Conservation (phyloP, 257 asterid genomes). For the Nicotiana sylvestris region DNA sequence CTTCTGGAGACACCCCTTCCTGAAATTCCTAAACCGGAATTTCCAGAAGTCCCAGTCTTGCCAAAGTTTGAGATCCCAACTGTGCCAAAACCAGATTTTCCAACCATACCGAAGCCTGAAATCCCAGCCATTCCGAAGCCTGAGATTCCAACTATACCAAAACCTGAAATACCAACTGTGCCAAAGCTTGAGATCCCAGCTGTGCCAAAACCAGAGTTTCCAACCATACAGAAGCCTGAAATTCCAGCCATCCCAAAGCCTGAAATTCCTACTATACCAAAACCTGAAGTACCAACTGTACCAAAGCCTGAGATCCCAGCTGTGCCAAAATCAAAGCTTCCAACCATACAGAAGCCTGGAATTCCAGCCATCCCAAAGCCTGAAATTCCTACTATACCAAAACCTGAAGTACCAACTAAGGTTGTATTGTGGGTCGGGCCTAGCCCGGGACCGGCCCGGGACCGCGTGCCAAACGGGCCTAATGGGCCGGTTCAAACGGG, state of each 20-base stretch:
- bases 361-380: neutral
- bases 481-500: no score
- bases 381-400: neutral
- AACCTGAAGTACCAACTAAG: neutral
- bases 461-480: no score
- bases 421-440: no score
- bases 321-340: no score
- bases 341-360: neutral
- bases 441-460: no score
- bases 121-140: neutral
- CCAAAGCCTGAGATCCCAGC: neutral
- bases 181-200: conserved; percentile 20
- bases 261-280: neutral
- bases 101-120: neutral
- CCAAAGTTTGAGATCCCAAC: neutral
- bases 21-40: neutral
- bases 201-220: conserved; percentile 20
- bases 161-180: conserved; percentile 6
- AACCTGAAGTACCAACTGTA: neutral
- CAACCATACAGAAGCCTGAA: conserved; percentile 17
- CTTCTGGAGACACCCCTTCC: conserved; percentile 20
- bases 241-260: neutral
- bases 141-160: conserved; percentile 9
- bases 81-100: neutral
- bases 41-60: neutral